phyloP scores from a whole-genome alignment of 2,329 filamentous ascomycete genomes.

The Graphilbum sp. region DNA sequence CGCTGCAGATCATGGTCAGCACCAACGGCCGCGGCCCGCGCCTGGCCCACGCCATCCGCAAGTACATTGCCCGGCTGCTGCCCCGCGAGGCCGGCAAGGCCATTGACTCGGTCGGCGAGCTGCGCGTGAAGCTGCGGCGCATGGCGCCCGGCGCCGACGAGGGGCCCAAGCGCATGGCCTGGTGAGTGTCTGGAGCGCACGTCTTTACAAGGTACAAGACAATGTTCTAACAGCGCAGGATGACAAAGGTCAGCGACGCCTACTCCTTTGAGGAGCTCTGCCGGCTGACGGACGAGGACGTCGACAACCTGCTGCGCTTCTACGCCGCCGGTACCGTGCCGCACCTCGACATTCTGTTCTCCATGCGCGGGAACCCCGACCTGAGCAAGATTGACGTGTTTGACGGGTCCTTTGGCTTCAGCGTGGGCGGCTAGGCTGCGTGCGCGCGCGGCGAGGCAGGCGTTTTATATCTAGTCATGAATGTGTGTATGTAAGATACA shows the following conservation, averaged over 20 bases:
- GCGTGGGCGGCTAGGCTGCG: constrained; percentile 26
- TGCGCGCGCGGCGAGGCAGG: too few relatives aligned
- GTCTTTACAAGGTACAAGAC: too few relatives aligned
- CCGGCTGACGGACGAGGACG: constrained; percentile 64
- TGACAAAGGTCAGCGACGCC: constrained; percentile 77
- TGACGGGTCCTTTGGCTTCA: constrained; percentile 43
- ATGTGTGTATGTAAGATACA: too few relatives aligned
- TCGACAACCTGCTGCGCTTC: constrained; percentile 66
- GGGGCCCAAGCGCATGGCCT: constrained; percentile 78
- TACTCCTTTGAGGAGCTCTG: constrained; percentile 79
- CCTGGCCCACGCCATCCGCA: constrained; percentile 70
- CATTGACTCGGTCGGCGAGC: constrained; percentile 65
- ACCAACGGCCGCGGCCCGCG: constrained; percentile 94
- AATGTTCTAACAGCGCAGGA: constrained; percentile 48
- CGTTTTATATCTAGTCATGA: too few relatives aligned
- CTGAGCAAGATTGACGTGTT: constrained; percentile 35
- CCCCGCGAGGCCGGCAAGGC: constrained; percentile 71
- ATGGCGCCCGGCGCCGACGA: constrained; percentile 57
- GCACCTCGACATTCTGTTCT: constrained; percentile 34
- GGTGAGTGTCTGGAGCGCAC: constrained; percentile 35
- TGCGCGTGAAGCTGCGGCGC: constrained; percentile 64
- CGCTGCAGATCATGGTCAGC: constrained; percentile 95
- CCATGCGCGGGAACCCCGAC: constrained; percentile 30
- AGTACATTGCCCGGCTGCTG: constrained; percentile 61
- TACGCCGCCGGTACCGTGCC: constrained; percentile 46